These are phyloP conservation scores for Aaosphaeria pasadenensis DNA, from an alignment of 2,329 filamentous ascomycete species.

Conservation along the genomic window DNA sequence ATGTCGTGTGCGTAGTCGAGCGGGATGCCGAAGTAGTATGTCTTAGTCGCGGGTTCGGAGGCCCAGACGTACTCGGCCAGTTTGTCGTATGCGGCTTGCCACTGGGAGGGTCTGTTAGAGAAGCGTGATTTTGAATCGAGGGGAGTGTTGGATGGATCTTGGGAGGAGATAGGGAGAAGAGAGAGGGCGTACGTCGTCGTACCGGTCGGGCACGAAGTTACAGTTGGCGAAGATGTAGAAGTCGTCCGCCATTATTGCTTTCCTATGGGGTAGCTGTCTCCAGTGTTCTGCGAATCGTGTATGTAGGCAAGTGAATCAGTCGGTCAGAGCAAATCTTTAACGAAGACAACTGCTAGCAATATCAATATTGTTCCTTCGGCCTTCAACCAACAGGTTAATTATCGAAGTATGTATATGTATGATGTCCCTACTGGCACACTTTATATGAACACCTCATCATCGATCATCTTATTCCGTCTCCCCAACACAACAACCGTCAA, in stretches of 20 bases:
- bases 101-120: conserved; percentile 20
- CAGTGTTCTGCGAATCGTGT: not conserved
- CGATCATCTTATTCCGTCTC: too few relatives aligned
- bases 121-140: not conserved
- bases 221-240: conserved; percentile 33
- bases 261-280: not conserved
- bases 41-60: conserved; percentile 36
- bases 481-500: too few relatives aligned
- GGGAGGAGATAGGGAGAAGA: not conserved
- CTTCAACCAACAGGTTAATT: too few relatives aligned
- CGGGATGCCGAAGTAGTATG: conserved; percentile 46
- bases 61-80: conserved; percentile 36
- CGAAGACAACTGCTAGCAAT: too few relatives aligned
- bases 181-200: conserved; percentile 23
- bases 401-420: too few relatives aligned
- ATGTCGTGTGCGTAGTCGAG: conserved; percentile 31
- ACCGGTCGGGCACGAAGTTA: conserved; percentile 37
- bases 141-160: not conserved
- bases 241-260: conserved; percentile 5
- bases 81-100: conserved; percentile 42
- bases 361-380: too few relatives aligned
- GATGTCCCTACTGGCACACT: too few relatives aligned
- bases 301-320: not conserved
- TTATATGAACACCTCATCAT: too few relatives aligned
- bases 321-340: too few relatives aligned